Evolutionary conservation across 495 filamentous ascomycete genomes (phyloP).

Genomic region (Thozetella sp.): DNA sequence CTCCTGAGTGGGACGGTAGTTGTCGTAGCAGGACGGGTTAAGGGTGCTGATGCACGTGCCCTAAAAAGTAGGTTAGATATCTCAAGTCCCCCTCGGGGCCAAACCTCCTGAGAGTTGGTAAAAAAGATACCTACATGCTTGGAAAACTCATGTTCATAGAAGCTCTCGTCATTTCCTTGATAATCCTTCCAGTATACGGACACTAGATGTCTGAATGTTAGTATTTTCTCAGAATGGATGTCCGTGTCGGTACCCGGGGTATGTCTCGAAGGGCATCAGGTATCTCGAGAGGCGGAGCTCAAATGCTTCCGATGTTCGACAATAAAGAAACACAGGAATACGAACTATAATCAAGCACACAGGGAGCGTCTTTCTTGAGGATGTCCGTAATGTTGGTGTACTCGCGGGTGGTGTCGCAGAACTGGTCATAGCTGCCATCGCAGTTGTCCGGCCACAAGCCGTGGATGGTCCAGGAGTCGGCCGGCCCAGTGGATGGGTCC

Average conservation of each 20-base stretch:
- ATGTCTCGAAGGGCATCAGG: too few species aligned
- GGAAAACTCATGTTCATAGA: slow-evolving; percentile 84
- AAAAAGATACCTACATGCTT: too few species aligned
- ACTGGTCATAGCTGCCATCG: slow-evolving; percentile 71
- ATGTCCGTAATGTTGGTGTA: slow-evolving; percentile 67
- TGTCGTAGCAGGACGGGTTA: slow-evolving; percentile 66
- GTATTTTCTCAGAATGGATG: too few species aligned
- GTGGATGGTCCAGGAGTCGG: slow-evolving; percentile 81
- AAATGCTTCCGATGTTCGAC: too few species aligned
- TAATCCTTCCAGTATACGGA: slow-evolving; percentile 67
- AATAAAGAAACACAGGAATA: too few species aligned
- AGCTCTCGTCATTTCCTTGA: slow-evolving; percentile 54
- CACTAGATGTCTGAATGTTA: too few species aligned
- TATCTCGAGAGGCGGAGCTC: too few species aligned
- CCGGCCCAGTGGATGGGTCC: slow-evolving; percentile 67
- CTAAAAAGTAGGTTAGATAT: too few species aligned
- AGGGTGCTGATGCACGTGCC: slow-evolving; percentile 70
- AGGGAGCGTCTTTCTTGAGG: slow-evolving; percentile 13
- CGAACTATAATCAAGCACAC: slow-evolving; percentile 64
- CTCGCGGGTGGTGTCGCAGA: slow-evolving; percentile 62
- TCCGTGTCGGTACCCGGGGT: too few species aligned
- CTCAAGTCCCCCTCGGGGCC: too few species aligned
- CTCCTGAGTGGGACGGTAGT: slow-evolving; percentile 57
- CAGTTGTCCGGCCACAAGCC: slow-evolving; percentile 86
- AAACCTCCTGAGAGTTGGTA: too few species aligned